A percentile compares a stretch with the other conserved stretches of the same genome.
Conservation (phyloP, 441 rosid genomes). For the Monsonia emarginata region DNA sequence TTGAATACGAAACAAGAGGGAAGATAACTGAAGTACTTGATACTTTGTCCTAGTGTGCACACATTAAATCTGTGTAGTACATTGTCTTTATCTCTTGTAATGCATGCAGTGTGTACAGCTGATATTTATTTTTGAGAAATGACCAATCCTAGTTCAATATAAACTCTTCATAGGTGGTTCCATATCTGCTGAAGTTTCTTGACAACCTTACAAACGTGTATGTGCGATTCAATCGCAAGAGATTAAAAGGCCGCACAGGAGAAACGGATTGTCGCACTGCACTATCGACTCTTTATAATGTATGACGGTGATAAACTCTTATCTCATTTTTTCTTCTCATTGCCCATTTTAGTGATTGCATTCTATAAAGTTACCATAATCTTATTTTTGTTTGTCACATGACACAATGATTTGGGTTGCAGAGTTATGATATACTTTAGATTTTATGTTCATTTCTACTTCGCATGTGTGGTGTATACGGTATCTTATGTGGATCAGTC, state of each 20-base stretch:
- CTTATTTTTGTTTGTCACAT: background rate
- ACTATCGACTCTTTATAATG: constrained; percentile 85
- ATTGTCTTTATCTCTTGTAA: no score
- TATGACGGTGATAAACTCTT: constrained; percentile 23
- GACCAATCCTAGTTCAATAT: background rate
- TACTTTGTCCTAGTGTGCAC: background rate
- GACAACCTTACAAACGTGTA: constrained; percentile 91
- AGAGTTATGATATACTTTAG: background rate
- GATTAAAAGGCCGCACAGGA: constrained; percentile 89
- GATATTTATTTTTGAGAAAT: background rate
- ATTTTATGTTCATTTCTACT: background rate
- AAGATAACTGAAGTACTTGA: background rate
- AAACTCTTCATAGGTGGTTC: constrained; percentile 62
- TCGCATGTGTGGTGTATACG: background rate
- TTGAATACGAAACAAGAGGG: background rate
- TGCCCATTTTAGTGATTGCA: constrained; percentile 1
- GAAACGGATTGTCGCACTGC: constrained; percentile 82
- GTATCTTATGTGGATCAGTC: no score
- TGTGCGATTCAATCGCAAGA: constrained; percentile 93
- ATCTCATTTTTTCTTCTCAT: background rate
- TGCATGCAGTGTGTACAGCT: background rate
- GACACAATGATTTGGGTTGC: background rate
- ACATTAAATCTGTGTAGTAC: no score
- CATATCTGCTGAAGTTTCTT: constrained; percentile 82
- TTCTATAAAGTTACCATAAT: background rate